Evolutionary conservation across 2,329 filamentous ascomycete genomes (phyloP), one percentile per base, ranked within the genome.

Genomic region (Aureobasidium pullulans): DNA sequence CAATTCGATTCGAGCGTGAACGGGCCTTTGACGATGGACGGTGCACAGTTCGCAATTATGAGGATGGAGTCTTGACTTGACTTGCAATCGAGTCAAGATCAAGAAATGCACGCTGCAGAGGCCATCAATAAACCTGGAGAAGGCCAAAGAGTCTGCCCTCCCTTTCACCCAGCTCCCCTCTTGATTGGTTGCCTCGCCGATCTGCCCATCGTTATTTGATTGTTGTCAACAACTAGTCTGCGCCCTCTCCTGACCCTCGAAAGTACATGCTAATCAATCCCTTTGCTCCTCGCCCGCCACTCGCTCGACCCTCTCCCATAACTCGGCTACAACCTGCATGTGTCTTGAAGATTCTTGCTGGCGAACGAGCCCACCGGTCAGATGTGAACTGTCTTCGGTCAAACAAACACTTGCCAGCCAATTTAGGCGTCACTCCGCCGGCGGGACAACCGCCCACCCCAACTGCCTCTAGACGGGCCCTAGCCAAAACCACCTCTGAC

Each of bases 1-100:
- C 47, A 49, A 49, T 52, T 32, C 36, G 34, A 29, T 29, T 40
- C 5, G 37, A 54, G 50, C 37, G 47, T 28, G 39, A 39, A 34
- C 50, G 50, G 37, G 34, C 50, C 36, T 42, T 52, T 54, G 28
- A 43, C 15, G 50, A 31, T 31, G 34, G 48, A 52, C 36, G 48
- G 48, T 40, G 48, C 48, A 52, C 48, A 40, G 34, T 52, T 52
- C 48, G n/a, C 46, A 49, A 49, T 49, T 16, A 49, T 23, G 23
- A 23, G 23, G 23, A 49, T 36, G 16, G 16, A 23, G 23, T 23
- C 23, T 23, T 23, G 23, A 23, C 23, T n/a, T 31, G 19, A 19
- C 32, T 39, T 39, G 49, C 49, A 53, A 42, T 53, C 50, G 50
- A 54, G 50, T 54, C 50, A 54, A 43, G 50, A 36, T 52, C 37